Evolutionary conservation across 306 rosid species (phyloP).

Genomic region (Glycine latifolia): DNA sequence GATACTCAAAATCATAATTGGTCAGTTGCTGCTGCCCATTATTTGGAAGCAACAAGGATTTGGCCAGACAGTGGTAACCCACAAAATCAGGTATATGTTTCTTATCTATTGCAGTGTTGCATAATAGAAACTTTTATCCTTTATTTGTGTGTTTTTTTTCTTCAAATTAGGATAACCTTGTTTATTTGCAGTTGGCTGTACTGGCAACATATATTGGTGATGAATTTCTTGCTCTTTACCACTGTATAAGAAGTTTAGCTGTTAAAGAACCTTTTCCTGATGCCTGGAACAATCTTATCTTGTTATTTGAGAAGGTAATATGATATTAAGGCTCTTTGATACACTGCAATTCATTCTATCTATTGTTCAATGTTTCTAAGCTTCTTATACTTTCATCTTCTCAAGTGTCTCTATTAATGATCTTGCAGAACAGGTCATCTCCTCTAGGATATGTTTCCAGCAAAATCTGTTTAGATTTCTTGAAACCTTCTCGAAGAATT

Average conservation of each 20-base stretch:
- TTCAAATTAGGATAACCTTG: conserved; percentile 34
- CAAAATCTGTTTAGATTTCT: conserved; percentile 57
- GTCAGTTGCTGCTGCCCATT: conserved; percentile 88
- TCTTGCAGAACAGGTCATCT: conserved; percentile 85
- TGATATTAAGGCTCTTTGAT: conserved; percentile 22
- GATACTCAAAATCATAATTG: conserved; percentile 68
- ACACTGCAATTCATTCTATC: conserved; percentile 4
- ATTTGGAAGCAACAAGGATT: conserved; percentile 84
- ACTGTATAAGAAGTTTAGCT: conserved; percentile 90
- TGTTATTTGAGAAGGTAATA: conserved; percentile 88
- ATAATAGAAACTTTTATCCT: conserved; percentile 15
- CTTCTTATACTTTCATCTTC: conserved; percentile 37
- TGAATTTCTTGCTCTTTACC: conserved; percentile 94
- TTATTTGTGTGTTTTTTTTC: not conserved
- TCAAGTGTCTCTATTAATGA: conserved; percentile 49
- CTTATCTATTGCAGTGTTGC: not conserved
- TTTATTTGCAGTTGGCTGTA: conserved; percentile 81
- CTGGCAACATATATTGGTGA: conserved; percentile 91
- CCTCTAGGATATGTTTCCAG: conserved; percentile 51
- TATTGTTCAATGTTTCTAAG: conserved; percentile 28
- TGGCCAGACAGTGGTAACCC: conserved; percentile 99
- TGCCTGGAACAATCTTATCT: conserved; percentile 80
- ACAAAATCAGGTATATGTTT: conserved; percentile 82
- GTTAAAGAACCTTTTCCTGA: conserved; percentile 96
- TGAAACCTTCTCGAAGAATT: conserved; percentile 54